Base-by-base conservation (phyloP, 495 filamentous ascomycete genomes). In the Daldinia concentrica region DNA sequence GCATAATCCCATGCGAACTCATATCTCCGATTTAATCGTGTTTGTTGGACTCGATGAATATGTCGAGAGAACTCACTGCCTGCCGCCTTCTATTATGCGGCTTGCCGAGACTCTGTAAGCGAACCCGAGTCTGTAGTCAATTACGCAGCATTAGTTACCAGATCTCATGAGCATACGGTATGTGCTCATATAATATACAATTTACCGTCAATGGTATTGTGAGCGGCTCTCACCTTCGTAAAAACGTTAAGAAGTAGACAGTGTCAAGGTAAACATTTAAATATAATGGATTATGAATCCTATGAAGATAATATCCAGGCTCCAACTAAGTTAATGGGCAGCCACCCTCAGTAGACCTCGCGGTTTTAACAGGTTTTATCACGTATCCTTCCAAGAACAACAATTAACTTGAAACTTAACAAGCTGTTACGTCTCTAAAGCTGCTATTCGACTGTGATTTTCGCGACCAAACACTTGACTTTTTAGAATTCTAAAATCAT, bases 401-500 rank as follows among this genome's bases (percentile, higher is more conserved):
- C 29, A 37, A 45, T 58, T 27, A 57, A 60, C 43, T 45, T 30
- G 48, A n/a, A 59, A 52, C 30, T 22, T 56, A 63, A 48, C 27
- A 27, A 55, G 50, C 19, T 29, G 19, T 58, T 48, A 41, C 29
- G 27, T 66, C 29, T 66, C 54, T 58, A 51, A 57, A 54, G 32
- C 66, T 48, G 27, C 45, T 57, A 62, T 55, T 22, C 60, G 56
- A 52, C 19, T 34, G 34, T 15, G 6, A 39, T 62, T 64, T 69
- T 54, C 52, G 17, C 43, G 29, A 50, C 29, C 14, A 57, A 50
- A 22, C 34, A 63, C 36, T 50, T 62, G 24, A 62, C 71, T 64
- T 60, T 60, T 61, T n/a, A 54, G 30, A 69, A 29, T 54, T 64
- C 36, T 55, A 64, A 55, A 17, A n/a, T 62, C 60, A 58, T 68